Conservation (phyloP, 495 filamentous ascomycete species). For the Copromyces sp. region DNA sequence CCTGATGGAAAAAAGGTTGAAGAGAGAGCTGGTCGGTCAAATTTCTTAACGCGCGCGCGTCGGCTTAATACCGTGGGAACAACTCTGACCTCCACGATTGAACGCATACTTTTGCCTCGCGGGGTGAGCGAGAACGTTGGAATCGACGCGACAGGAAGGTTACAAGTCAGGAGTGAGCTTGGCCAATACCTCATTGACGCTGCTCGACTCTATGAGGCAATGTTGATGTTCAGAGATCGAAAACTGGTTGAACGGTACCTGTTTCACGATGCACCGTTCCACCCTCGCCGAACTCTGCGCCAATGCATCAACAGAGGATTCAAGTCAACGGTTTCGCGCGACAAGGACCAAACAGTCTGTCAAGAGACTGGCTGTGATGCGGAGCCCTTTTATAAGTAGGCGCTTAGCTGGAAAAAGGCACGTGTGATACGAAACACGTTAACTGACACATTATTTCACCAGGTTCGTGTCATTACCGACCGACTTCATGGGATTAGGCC, state of each 20-base stretch:
- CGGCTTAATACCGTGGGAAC: neutral
- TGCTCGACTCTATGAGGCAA: slow-evolving; percentile 29
- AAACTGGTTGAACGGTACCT: slow-evolving; percentile 52
- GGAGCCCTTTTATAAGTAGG: neutral
- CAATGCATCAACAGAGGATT: slow-evolving; percentile 29
- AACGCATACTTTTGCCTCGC: neutral
- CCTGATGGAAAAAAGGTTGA: neutral
- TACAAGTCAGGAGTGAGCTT: slow-evolving; percentile 21
- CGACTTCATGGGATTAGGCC: neutral
- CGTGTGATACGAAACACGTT: neutral
- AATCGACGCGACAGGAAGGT: slow-evolving; percentile 15
- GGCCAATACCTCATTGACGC: slow-evolving; percentile 27
- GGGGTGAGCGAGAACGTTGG: fast-evolving
- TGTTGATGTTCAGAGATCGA: slow-evolving; percentile 40
- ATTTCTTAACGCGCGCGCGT: neutral
- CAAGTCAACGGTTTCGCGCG: neutral
- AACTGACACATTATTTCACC: neutral
- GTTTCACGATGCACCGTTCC: slow-evolving; percentile 43
- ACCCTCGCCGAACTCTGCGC: slow-evolving; percentile 59
- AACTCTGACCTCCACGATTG: neutral
- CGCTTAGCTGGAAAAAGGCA: neutral
- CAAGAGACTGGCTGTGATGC: neutral
- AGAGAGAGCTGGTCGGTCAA: too few species aligned
- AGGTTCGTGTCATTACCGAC: neutral
- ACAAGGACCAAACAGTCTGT: neutral